These are phyloP conservation scores for Escallonia rubra DNA, from an alignment of 129 eudicot species.

Conservation along the genomic window DNA sequence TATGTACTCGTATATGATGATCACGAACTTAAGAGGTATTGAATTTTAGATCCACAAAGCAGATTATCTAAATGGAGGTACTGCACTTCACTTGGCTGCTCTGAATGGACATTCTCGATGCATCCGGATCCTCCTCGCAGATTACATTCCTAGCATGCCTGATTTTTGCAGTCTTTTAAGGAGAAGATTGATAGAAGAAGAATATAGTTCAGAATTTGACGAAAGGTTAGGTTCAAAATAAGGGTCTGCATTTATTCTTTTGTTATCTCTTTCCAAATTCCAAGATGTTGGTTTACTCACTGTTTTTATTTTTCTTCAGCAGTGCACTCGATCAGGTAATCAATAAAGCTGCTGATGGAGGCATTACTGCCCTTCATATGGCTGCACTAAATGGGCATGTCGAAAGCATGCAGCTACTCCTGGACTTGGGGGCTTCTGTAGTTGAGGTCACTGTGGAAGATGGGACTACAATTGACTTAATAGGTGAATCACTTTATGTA, in stretches of 20 bases:
- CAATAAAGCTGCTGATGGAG: constrained; percentile 84
- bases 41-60: constrained; percentile 70
- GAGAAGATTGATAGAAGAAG: constrained; percentile 42
- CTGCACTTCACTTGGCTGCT: constrained; percentile 95
- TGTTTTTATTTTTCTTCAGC: constrained; percentile 10
- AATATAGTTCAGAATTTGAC: constrained; percentile 35
- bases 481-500: constrained; percentile 35
- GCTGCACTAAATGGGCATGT: constrained; percentile 91
- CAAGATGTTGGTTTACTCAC: background rate
- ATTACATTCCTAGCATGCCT: constrained; percentile 81
- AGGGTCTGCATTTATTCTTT: constrained; percentile 1
- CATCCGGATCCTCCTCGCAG: constrained; percentile 86
- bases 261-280: constrained; percentile 1
- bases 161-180: constrained; percentile 48
- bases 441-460: constrained; percentile 65
- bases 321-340: constrained; percentile 69
- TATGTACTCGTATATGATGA: background rate
- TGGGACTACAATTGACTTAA: constrained; percentile 87
- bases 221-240: constrained; percentile 36
- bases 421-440: constrained; percentile 89
- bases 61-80: constrained; percentile 86
- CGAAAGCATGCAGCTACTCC: constrained; percentile 71
- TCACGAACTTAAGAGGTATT: constrained; percentile 11
- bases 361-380: constrained; percentile 99
- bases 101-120: constrained; percentile 90